Evolutionary conservation across 2,329 filamentous ascomycete species (phyloP).

Genomic region (Fusarium acutatum): DNA sequence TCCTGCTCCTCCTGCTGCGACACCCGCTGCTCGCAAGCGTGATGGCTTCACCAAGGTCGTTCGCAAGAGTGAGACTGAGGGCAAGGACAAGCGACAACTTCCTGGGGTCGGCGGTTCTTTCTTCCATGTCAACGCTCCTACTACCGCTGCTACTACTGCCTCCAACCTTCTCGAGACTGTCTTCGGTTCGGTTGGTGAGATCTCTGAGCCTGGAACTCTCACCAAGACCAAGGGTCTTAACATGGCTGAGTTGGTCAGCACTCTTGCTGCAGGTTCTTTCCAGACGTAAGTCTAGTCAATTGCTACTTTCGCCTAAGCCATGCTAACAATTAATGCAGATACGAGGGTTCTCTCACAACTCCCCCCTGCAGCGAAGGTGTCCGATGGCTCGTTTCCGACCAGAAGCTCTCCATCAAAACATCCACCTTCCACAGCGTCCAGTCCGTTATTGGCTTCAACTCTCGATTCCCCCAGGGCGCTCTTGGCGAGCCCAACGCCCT

Average conservation of each 20-base stretch:
- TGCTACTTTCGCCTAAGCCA: rapidly evolving
- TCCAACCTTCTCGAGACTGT: conserved; percentile 49
- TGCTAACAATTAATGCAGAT: conserved; percentile 40
- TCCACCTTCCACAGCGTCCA: conserved; percentile 13
- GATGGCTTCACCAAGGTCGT: conserved; percentile 6
- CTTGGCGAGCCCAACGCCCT: conserved; percentile 20
- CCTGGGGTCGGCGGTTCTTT: conserved; percentile 7
- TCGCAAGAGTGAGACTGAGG: not conserved
- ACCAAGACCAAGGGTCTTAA: conserved; percentile 51
- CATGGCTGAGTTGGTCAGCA: conserved; percentile 51
- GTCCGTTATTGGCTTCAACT: conserved; percentile 27
- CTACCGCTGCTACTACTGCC: conserved; percentile 2
- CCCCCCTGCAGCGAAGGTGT: conserved; percentile 69
- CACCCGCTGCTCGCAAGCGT: not conserved
- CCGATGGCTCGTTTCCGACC: conserved; percentile 60
- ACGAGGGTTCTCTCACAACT: conserved; percentile 68
- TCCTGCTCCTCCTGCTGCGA: not conserved
- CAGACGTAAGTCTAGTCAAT: conserved; percentile 34
- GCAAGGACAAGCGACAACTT: conserved; percentile 12
- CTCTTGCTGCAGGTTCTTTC: conserved; percentile 44
- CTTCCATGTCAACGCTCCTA: conserved; percentile 3
- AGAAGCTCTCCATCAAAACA: conserved; percentile 58
- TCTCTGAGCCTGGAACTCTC: conserved; percentile 50
- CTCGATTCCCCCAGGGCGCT: conserved; percentile 13
- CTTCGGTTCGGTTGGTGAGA: conserved; percentile 45